Evolutionary conservation across 441 rosid species (phyloP), one percentile per base, ranked within the genome.

Genomic region (Adansonia gregorii): DNA sequence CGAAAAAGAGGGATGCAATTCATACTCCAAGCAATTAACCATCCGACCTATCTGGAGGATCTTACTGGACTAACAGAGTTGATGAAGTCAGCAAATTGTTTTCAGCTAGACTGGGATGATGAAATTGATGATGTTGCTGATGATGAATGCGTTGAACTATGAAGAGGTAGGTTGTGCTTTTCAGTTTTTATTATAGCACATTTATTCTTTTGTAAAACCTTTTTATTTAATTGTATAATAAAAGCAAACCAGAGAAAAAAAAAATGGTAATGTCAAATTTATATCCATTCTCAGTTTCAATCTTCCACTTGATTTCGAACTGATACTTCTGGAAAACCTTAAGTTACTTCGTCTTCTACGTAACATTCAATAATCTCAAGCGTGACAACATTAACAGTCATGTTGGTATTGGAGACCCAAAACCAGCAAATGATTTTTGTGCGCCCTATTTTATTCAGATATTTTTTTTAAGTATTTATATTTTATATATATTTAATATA

Each of bases 11-110:
- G 92, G 81, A 84, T 85, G 84, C 87, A 91, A 19, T 94, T 95
- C 80, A 63, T 95, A 58, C 93, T 94, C 51, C 86, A 90, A 85
- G 99, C 94, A 4, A 89, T 94, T 24, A 94, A 94, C 84, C 93
- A 91, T 81, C 98, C 99, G 8, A 94, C 99, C n/a, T 94, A 91
- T 84, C 80, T 95, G 76, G 99, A 94, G 76, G 99, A 95, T 86
- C 83, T 95, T 58, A 91, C 98, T 0, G 99, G 99, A 82, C 88
- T 92, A 67, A 95, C 98, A 1, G 97, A 92, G 82, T 83, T 95
- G 78, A 91, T 86, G 91, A 88, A 82, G 79, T 90, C 93, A 8
- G 95, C 95, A 51, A 88, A 77, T 83, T 72, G 93, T 46, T 91
- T 91, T 67, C 69, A 89, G 39, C 67, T 95, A 46, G 94, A 94